A percentile compares a stretch with the other conserved stretches of the same genome.
Conservation (phyloP, 345 rosid species). For the Citrus glauca region DNA sequence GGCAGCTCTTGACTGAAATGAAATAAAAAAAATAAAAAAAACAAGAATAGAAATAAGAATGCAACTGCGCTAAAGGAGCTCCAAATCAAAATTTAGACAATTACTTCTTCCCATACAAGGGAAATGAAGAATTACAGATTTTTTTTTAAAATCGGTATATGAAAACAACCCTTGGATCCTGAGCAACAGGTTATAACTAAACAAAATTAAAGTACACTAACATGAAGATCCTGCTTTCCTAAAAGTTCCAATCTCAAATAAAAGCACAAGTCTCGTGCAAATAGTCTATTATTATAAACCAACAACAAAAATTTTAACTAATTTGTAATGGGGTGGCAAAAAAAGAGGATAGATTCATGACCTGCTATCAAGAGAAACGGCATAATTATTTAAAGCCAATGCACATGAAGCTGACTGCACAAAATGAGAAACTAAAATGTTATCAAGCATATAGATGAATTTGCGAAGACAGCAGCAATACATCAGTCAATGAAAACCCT, state of each 20-base stretch:
- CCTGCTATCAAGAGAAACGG: constrained; percentile 79
- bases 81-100: not conserved
- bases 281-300: not conserved
- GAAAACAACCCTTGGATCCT: not conserved
- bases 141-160: not conserved
- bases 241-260: not conserved
- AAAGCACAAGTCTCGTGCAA: not conserved
- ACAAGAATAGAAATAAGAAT: not conserved
- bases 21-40: constrained; percentile 12
- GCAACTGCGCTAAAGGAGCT: not conserved
- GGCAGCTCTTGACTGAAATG: constrained; percentile 86
- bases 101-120: not conserved
- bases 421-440: constrained; percentile 16
- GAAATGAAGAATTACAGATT: not conserved
- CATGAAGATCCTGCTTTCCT: not conserved
- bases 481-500: not conserved
- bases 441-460: constrained; percentile 7
- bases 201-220: not conserved
- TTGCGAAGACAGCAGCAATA: constrained; percentile 5
- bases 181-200: not conserved
- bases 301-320: not conserved
- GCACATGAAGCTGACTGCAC: constrained; percentile 87
- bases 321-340: not conserved
- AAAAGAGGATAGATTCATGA: constrained; percentile 21
- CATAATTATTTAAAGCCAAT: constrained; percentile 85